Evolutionary conservation across 1,284 basidiomycete genomes (phyloP), one percentile per base, ranked within the genome.

Genomic region (Cutaneotrichosporon cyanovorans): DNA sequence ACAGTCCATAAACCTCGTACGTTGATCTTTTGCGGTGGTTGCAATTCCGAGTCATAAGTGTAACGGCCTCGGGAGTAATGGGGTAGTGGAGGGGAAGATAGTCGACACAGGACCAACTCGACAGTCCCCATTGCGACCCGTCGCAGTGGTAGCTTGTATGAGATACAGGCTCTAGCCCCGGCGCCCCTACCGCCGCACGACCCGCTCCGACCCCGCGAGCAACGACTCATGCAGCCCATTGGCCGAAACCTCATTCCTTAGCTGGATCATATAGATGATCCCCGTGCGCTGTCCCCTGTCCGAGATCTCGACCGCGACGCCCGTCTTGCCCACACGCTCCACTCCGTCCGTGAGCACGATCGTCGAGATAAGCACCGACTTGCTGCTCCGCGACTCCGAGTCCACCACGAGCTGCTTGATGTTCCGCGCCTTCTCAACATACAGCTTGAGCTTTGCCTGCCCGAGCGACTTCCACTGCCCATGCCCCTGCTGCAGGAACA

Each of bases 401-500:
- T 92, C 86, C 31, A 98, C 93, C 20, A 98, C 95, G 22, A 99
- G 78, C 71, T 99, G 95, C 73, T 97, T 97, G 60, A 89, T 75
- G 59, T 90, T 87, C 25, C 83, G 86, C 50, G 79, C 76, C 63
- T 89, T 79, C 45, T 80, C 79, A 40, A 74, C 72, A 68, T 90
- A 98, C 40, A 97, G 75, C 66, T 87, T 91, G 53, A 98, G 77
- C 60, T 83, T 83, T 6, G 87, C 90, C 11, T 84, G 76, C 2
- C 95, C 95, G 33, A 98, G 76, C 2, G 87, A 83, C 75, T 96
- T 98, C 95, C 95, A 99, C 68, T 96, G 89, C 20, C 84, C 84
- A 66, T 97, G 92, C 33, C 87, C 82, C 63, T 95, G 90, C 68
- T 98, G 86, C 45, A 95, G 75, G 75, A 97, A 98, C 28, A 97